Base-by-base conservation (phyloP, 495 filamentous ascomycete genomes). In the Hapsidospora chrysogenum region DNA sequence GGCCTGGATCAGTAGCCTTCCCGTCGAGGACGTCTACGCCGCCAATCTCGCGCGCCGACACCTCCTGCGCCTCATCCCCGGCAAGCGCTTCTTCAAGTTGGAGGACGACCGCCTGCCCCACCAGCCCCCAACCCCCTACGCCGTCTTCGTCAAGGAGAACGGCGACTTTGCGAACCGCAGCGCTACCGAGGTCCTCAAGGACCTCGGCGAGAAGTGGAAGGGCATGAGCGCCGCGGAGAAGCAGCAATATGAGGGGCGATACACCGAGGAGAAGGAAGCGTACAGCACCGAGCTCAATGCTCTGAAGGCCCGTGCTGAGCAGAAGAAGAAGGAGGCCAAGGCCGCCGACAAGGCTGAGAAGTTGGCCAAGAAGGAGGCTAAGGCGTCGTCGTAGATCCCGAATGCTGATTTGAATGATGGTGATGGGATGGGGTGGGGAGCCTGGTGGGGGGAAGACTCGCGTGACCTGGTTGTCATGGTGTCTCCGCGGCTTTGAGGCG, bases 21-120 rank as follows among this genome's bases (percentile, higher is more conserved):
- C 73, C 4, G 64, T 68, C 2, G 40, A 55, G 3, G 50, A 74
- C 40, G 80, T 85, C 35, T 43, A 54, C 26, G 41, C 56, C 2
- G 80, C 81, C 37, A 86, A 84, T 51, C 31, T 4, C 1, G 82
- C 81, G 14, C 77, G 83, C 27, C 35, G 13, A 1, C 10, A 13
- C 2, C 61, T 86, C 9, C 9, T 43, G 20, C 41, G 40, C 21
- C 11, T 36, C 29, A 44, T 83, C 40, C 40, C 48, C 1, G 81
- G 86, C 6, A 26, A 26, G 23, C 23, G 11, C 23, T 26, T 26
- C 11, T 26, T 11, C 6, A 26, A 26, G 11, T 11, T 26, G 23
- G 23, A 26, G 11, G 33, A 36, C 46, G 62, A 72, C 8, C 68
- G 82, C 10, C 40, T 54, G 17, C 72, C 76, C 31, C 77, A 72